These are phyloP conservation scores for Cordyceps fumosorosea DNA, from an alignment of 2,329 filamentous ascomycete species.

Conservation along the genomic window DNA sequence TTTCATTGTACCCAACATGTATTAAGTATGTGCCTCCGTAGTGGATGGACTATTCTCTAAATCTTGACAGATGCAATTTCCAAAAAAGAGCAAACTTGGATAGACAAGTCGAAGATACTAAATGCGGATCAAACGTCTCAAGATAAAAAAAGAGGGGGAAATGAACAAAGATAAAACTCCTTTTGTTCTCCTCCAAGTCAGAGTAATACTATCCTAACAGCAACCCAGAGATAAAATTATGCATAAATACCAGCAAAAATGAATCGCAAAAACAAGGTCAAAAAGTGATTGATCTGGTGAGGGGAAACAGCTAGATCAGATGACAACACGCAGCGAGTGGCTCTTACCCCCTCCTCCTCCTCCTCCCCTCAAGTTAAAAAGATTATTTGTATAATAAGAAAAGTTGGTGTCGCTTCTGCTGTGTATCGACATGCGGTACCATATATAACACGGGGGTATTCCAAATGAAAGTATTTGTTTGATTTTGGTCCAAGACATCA, in stretches of 20 bases:
- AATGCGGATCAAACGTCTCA: background rate
- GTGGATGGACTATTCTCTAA: background rate
- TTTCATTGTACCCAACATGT: background rate
- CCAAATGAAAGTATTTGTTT: slow-evolving; percentile 1
- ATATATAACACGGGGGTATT: slow-evolving; percentile 9
- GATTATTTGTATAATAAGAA: background rate
- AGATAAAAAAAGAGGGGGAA: background rate
- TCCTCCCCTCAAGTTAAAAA: background rate
- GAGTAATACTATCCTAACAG: background rate
- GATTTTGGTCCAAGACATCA: background rate
- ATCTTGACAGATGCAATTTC: background rate
- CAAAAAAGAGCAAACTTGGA: background rate
- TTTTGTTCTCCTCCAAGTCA: background rate
- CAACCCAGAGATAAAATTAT: background rate
- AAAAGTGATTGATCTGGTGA: slow-evolving; percentile 3
- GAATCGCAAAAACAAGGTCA: background rate
- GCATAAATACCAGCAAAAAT: background rate
- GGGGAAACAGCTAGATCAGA: background rate
- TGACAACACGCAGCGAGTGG: background rate
- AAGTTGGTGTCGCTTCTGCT: background rate
- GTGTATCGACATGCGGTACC: slow-evolving; percentile 10
- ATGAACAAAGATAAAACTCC: background rate
- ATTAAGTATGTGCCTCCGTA: background rate
- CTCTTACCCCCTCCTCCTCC: background rate
- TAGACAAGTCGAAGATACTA: background rate